Evolutionary conservation across 176 grass and related monocot genomes (phyloP).

Genomic region (Elaeis guineensis): DNA sequence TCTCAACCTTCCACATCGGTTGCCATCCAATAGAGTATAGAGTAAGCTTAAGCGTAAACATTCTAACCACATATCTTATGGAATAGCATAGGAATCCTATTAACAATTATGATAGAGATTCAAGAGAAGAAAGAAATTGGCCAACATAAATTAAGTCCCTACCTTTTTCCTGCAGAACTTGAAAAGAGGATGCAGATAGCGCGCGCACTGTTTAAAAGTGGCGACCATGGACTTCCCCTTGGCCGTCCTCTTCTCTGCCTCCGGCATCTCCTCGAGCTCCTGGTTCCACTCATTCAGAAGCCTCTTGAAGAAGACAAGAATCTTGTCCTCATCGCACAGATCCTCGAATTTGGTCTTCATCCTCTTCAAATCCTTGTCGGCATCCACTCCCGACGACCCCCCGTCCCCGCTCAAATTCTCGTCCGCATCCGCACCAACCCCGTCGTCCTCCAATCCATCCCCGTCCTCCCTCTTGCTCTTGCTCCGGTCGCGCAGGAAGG

Average conservation of each 20-base stretch:
- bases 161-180: constrained; percentile 71
- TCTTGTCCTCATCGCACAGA: constrained; percentile 69
- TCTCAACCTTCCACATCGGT: too few relatives aligned
- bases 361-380: constrained; percentile 12
- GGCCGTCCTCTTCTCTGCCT: constrained; percentile 49
- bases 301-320: constrained; percentile 60
- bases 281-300: constrained; percentile 57
- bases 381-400: constrained; percentile 12
- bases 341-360: constrained; percentile 42
- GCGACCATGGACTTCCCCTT: constrained; percentile 63
- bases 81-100: too few relatives aligned
- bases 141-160: background rate
- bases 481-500: background rate
- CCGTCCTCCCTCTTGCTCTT: constrained; percentile 26
- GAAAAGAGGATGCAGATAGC: constrained; percentile 70
- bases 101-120: constrained; percentile 8
- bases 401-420: constrained; percentile 13
- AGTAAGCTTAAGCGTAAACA: too few relatives aligned
- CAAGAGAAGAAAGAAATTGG: constrained; percentile 35
- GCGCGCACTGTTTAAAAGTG: constrained; percentile 67
- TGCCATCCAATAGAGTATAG: too few relatives aligned
- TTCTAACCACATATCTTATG: too few relatives aligned
- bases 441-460: constrained; percentile 9
- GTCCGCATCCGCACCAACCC: constrained; percentile 2
- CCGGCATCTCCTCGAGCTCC: constrained; percentile 60